Evolutionary conservation across 768 basidiomycete species (phyloP).

Genomic region (Lactifluus subvellereus): DNA sequence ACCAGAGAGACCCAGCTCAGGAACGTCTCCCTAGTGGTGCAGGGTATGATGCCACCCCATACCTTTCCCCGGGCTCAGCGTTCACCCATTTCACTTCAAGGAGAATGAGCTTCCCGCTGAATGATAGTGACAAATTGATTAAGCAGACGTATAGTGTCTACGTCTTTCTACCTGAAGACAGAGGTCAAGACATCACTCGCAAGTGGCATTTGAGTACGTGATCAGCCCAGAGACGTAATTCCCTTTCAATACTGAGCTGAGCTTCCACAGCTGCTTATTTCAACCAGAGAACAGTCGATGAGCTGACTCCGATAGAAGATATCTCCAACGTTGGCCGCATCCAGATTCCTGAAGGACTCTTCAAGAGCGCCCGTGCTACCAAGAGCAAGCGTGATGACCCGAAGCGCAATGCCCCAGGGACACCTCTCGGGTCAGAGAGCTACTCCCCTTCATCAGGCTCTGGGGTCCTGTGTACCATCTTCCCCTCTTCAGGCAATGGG

Average conservation of each 20-base stretch:
- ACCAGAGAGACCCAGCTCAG: constrained; percentile 40
- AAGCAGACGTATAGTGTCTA: constrained; percentile 83
- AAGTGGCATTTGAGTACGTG: constrained; percentile 81
- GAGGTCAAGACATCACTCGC: constrained; percentile 31
- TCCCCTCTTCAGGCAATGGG: constrained; percentile 21
- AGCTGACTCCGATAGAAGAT: constrained; percentile 66
- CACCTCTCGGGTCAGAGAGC: constrained; percentile 13
- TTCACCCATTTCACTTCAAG: constrained; percentile 27
- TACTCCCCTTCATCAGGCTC: constrained; percentile 12
- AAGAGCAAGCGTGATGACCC: constrained; percentile 23
- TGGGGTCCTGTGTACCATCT: constrained; percentile 23
- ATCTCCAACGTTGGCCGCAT: constrained; percentile 53
- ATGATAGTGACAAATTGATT: constrained; percentile 43
- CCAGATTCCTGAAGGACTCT: constrained; percentile 59
- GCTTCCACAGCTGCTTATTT: constrained; percentile 66
- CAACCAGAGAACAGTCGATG: constrained; percentile 67
- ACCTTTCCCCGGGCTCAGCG: not conserved
- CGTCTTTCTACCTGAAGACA: constrained; percentile 45
- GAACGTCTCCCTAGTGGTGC: constrained; percentile 25
- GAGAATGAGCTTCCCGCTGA: constrained; percentile 35
- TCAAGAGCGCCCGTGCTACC: constrained; percentile 41
- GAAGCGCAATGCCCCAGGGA: constrained; percentile 6
- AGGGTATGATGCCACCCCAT: constrained; percentile 14
- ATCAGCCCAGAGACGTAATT: constrained; percentile 3
- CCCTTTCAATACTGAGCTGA: constrained; percentile 21